Percentiles rank a stretch among this genome's conserved stretches.
Evolutionary conservation across 2,329 filamentous ascomycete genomes (phyloP).

Genomic region (Hypoxylon sp.): DNA sequence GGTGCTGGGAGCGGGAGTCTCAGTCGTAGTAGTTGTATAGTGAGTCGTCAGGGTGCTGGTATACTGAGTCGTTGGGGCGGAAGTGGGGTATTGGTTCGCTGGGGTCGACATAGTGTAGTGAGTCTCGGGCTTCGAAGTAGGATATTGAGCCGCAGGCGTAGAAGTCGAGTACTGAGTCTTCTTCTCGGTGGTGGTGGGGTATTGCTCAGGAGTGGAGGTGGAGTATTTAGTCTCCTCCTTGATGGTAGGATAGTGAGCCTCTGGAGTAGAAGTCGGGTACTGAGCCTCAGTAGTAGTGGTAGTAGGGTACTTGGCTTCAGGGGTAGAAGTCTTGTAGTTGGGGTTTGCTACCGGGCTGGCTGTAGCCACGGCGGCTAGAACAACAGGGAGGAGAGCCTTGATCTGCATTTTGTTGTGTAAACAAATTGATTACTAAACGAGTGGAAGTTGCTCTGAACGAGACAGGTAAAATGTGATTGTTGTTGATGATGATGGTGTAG

Average conservation of each 20-base stretch:
- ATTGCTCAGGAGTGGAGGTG: conserved; percentile 21
- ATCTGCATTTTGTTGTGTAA: conserved; percentile 41
- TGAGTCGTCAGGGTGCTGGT: neutral
- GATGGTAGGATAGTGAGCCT: conserved; percentile 22
- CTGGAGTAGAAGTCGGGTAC: conserved; percentile 24
- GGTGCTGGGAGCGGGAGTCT: neutral
- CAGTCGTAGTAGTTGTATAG: neutral
- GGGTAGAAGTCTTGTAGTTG: conserved; percentile 37
- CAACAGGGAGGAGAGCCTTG: conserved; percentile 39
- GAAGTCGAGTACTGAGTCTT: conserved; percentile 5
- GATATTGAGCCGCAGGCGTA: conserved; percentile 14
- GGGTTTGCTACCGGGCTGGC: conserved; percentile 43
- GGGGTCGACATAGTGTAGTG: conserved; percentile 2
- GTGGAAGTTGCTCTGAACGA: conserved; percentile 8
- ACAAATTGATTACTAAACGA: conserved; percentile 6
- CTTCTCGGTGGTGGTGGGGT: conserved; percentile 25
- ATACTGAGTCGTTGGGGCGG: neutral
- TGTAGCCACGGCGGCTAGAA: conserved; percentile 39
- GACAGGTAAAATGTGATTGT: conserved; percentile 14
- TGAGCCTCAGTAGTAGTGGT: conserved; percentile 25
- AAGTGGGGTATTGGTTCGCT: conserved; percentile 1
- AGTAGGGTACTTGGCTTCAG: conserved; percentile 35
- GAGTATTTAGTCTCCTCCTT: conserved; percentile 20
- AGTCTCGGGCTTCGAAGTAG: conserved; percentile 7
- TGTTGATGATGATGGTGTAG: conserved; percentile 3